These are phyloP conservation scores for Podospora australis DNA, from an alignment of 495 filamentous ascomycete species.

Conservation along the genomic window DNA sequence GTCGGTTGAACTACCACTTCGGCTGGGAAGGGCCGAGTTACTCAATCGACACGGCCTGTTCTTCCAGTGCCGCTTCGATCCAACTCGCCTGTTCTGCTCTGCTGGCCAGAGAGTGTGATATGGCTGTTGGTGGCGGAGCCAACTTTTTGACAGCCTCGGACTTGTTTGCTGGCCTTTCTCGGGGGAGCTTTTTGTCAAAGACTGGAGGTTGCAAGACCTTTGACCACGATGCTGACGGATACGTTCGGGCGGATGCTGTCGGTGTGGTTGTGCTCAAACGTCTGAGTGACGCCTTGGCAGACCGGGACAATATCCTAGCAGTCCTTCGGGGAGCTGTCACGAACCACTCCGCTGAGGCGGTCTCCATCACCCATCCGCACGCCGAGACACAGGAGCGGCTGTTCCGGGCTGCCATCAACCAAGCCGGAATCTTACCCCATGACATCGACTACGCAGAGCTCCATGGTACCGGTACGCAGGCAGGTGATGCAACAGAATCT, in stretches of 20 bases:
- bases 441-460: slow-evolving; percentile 72
- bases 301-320: slow-evolving; percentile 65
- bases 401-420: slow-evolving; percentile 55
- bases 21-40: slow-evolving; percentile 77
- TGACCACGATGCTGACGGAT: slow-evolving; percentile 67
- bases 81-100: slow-evolving; percentile 74
- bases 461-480: slow-evolving; percentile 78
- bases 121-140: slow-evolving; percentile 71
- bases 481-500: slow-evolving; percentile 71
- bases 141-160: slow-evolving; percentile 70
- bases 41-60: slow-evolving; percentile 83
- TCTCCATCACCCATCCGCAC: slow-evolving; percentile 69
- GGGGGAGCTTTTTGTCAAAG: slow-evolving; percentile 69
- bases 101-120: slow-evolving; percentile 68
- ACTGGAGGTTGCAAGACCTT: slow-evolving; percentile 74
- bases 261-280: slow-evolving; percentile 63
- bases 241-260: slow-evolving; percentile 63
- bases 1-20: slow-evolving; percentile 72
- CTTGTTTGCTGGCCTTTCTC: slow-evolving; percentile 68
- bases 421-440: slow-evolving; percentile 57
- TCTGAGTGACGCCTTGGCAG: slow-evolving; percentile 61
- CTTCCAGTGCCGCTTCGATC: slow-evolving; percentile 70
- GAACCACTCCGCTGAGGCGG: slow-evolving; percentile 65
- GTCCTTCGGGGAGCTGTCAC: slow-evolving; percentile 56
- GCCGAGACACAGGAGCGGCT: slow-evolving; percentile 60